phyloP scores from a whole-genome alignment of 345 rosid species.

The Populus simonii region DNA sequence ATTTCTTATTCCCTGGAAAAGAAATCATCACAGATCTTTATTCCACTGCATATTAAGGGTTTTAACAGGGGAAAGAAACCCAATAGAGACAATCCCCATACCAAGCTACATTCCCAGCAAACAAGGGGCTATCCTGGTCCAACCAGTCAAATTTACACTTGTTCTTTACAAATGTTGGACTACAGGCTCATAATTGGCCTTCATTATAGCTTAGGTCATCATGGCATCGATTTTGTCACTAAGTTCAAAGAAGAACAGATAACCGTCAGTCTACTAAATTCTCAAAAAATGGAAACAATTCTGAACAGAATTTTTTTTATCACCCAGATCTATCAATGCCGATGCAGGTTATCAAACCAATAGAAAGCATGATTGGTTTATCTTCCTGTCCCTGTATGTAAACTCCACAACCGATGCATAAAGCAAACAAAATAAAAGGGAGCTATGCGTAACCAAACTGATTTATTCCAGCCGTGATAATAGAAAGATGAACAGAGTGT shows the following conservation, averaged over 20 bases:
- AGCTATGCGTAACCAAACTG: not conserved
- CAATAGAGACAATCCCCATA: not conserved
- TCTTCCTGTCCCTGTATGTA: not conserved
- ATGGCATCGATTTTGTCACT: not conserved
- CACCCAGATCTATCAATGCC: not conserved
- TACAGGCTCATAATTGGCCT: not conserved
- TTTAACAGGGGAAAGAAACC: not conserved
- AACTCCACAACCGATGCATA: not conserved
- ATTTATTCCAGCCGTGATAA: not conserved
- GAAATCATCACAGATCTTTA: not conserved
- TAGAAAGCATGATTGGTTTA: not conserved
- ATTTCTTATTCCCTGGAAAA: not conserved
- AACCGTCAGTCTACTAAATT: not conserved
- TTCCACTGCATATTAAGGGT: not conserved
- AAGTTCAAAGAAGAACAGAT: not conserved
- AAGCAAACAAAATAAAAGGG: not conserved
- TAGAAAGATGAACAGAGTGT: not conserved
- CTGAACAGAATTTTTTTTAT: not conserved
- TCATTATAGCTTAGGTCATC: not conserved
- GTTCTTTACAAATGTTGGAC: not conserved
- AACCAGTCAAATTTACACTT: not conserved
- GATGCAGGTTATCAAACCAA: not conserved
- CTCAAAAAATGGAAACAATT: not conserved
- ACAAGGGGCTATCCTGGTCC: not conserved
- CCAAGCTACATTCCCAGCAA: not conserved